Base-by-base conservation (phyloP, 257 asterid species). In the Haberlea rhodopensis region DNA sequence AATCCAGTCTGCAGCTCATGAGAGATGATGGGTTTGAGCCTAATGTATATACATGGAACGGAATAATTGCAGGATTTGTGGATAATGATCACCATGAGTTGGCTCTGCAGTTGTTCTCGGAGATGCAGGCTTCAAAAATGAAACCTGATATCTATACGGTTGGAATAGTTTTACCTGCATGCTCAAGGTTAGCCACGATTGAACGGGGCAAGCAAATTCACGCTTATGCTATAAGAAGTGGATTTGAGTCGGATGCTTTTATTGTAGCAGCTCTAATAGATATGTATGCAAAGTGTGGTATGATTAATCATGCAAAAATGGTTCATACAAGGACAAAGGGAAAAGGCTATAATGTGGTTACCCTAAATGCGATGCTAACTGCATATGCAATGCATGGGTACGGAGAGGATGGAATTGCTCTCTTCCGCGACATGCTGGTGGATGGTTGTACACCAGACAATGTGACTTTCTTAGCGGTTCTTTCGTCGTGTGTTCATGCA, bases 281-380 rank as follows among this genome's bases (percentile, higher is more conserved):
- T 61, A 85, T 90, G 97, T 84, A 87, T 25, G 90, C 86, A 10
- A 87, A 90, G 73, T 87, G 95, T 58, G 97, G 97, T 54, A 58
- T 45, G 71, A 71, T 87, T 71, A 76, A 77, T 60, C 69, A 78
- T 59, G 84, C 94, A 1, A 60, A 63, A 72, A 59, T 53, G 20
- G 88, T 81, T 29, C 70, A 84, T 61, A 29, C 45, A 23, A 46
- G 72, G 77, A 74, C 77, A 4, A 34, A 26, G 0, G 46, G 46
- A 37, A 37, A n/a, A 59, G 72, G 31, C 72, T 69, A 62, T 53
- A 86, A 76, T 77, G 69, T 86, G 76, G 86, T 86, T 18, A 84
- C 81, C 28, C 82, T 74, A 62, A 90, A 90, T 67, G 90, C 94
- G 9, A 84, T 91, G 91, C 82, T 91, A 18, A 83, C 82, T 65